Base-by-base conservation (phyloP, 2,329 filamentous ascomycete genomes). In the Calonectria multiphialidica region DNA sequence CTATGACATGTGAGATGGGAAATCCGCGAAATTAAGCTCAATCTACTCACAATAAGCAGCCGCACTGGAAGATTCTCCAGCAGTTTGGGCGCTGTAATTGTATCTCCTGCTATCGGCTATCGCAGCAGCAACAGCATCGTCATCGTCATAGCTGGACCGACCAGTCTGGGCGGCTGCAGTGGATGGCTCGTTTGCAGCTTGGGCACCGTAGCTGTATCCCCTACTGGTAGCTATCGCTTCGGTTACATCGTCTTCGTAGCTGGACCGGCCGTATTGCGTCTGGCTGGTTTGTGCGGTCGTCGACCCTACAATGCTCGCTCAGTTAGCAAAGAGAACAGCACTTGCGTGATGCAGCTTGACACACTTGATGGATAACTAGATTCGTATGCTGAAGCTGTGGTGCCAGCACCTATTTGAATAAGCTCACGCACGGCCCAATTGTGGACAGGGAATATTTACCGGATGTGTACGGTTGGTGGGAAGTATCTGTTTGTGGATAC, bases 71-170 rank as follows among this genome's bases (percentile, higher is more conserved):
- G 75, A 66, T 37, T 76, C 75, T 21, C 72, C 72, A 7, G 62
- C 25, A 21, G 35, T 35, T 9, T 66, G 62, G 35, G 23, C 42
- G 42, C 55, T 33, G 37, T 64, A 30, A 25, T 75, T 73, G 70
- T 79, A 79, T n/a, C 55, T 40, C 47, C 53, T 71, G 49, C 75
- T 79, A 4, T 66, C 71, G 3, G 69, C 74, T 6, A 78, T 72
- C 8, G 77, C 73, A 18, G 72, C 75, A 28, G 69, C 75, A 7
- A 79, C 12, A 42, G 55, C 44, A 15, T 74, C 74, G 25, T 79
- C 75, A 15, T 72, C 71, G 6, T 72, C 68, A 10, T 47, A 37
- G 35, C 35, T 37, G 12, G 35, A 10, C 35, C 13, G 35, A 12
- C 35, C 13, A 37, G 35, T 15, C 12, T 37, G 35, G 10, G 35